phyloP scores from a whole-genome alignment of 2,329 filamentous ascomycete species.

The Pezicula rhizophila region DNA sequence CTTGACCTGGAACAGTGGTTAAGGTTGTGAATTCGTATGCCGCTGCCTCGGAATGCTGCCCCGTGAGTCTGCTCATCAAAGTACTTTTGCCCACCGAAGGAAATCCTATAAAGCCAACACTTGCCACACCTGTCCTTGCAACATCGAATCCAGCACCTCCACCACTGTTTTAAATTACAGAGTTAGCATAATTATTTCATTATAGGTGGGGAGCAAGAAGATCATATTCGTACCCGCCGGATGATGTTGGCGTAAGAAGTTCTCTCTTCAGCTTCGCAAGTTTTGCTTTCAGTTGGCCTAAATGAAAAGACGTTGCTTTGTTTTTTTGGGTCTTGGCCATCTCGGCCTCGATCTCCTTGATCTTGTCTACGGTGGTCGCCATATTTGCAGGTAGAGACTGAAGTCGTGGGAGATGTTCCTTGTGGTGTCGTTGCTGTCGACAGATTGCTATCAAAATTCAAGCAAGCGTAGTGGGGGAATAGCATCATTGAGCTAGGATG shows the following conservation, averaged over 20 bases:
- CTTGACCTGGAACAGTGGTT: slow-evolving; percentile 94
- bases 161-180: slow-evolving; percentile 64
- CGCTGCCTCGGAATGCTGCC: slow-evolving; percentile 93
- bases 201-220: too few species aligned
- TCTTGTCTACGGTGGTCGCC: slow-evolving; percentile 98
- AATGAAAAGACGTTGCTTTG: slow-evolving; percentile 88
- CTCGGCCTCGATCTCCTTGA: slow-evolving; percentile 96
- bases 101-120: slow-evolving; percentile 96
- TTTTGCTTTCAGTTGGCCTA: slow-evolving; percentile 96
- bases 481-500: too few species aligned
- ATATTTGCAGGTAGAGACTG: slow-evolving; percentile 46
- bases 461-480: too few species aligned
- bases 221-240: too few species aligned
- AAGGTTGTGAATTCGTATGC: slow-evolving; percentile 98
- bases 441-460: too few species aligned
- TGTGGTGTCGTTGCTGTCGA: too few species aligned
- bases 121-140: slow-evolving; percentile 92
- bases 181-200: too few species aligned
- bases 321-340: slow-evolving; percentile 98
- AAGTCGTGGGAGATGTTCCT: background rate
- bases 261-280: slow-evolving; percentile 96
- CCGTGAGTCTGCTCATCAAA: slow-evolving; percentile 88
- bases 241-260: slow-evolving; percentile 69
- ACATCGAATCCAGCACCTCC: slow-evolving; percentile 93
- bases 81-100: slow-evolving; percentile 98